Base-by-base conservation (phyloP, 495 filamentous ascomycete species). In the Neurospora sp. region DNA sequence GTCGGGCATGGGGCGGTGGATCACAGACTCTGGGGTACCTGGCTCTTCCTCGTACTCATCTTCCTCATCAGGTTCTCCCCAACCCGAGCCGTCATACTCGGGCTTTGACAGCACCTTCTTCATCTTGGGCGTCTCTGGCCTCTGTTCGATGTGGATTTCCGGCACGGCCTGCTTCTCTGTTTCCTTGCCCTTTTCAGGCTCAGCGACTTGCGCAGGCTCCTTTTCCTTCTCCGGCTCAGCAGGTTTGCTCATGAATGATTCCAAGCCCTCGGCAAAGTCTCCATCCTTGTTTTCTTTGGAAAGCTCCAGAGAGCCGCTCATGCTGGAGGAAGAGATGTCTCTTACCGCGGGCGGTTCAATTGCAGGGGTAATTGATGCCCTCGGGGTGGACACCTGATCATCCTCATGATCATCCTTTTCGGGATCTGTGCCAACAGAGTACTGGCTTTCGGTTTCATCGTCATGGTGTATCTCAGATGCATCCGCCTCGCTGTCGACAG, bases 1-100 rank as follows among this genome's bases (percentile, higher is more conserved):
- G 69, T 87, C 85, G 8, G 84, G 81, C 18, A 89, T 77, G 23
- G 93, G 89, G 76, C 93, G 93, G 73, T 93, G 92, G 75, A 98
- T 96, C 37, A 98, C 94, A n/a, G 96, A 98, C 39, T 96, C 93
- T 11, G 94, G 93, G 4, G 95, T 97, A 42, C 92, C 90, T 3
- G 92, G 91, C 71, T 93, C 90, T 62, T 88, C 86, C 2, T 85
- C 79, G 39, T 84, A 78, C 40, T 84, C 81, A 37, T 87, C 85
- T 40, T 86, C 86, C 6, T 86, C 86, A 8, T 86, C 80, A 35
- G 84, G 80, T 39, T 85, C 87, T 40, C 86, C 84, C 83, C 87
- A 89, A 6, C 86, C 87, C 6, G 83, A 83, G 16, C 86, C 86
- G 74, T 88, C 87, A 77, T 88, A 88, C 72, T 87, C 86, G 2